Conservation (phyloP, 768 basidiomycete genomes). For the Tulasnella sp. region DNA sequence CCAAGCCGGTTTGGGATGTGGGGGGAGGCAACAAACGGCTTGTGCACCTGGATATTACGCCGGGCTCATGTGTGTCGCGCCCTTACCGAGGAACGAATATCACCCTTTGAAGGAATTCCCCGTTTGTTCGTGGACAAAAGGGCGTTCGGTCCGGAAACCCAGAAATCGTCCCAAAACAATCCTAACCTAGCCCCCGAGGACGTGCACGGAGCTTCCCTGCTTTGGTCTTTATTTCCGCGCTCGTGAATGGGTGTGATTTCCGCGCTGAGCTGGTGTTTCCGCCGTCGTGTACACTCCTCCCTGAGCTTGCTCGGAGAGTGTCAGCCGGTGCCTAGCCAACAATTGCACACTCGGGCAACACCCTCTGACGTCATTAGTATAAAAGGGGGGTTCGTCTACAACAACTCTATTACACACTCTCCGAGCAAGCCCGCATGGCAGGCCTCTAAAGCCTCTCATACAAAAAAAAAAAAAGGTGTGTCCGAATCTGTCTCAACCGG, state of each 20-base stretch:
- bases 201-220: not conserved
- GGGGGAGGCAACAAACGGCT: not conserved
- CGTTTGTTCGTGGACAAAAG: no score
- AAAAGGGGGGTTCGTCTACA: not conserved
- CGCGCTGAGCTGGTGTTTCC: not conserved
- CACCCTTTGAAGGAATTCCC: no score
- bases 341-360: not conserved
- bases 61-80: not conserved
- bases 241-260: not conserved
- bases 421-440: not conserved
- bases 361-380: not conserved
- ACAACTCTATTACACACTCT: not conserved
- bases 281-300: no score
- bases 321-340: not conserved
- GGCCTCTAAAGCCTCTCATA: not conserved
- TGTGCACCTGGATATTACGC: not conserved
- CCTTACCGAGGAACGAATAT: no score
- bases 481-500: not conserved
- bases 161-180: no score
- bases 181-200: not conserved
- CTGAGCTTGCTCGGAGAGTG: not conserved
- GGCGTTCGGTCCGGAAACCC: no score
- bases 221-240: not conserved
- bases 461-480: not conserved
- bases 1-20: not conserved